Evolutionary conservation across 768 basidiomycete species (phyloP), one percentile per base, ranked within the genome.

Genomic region (Pleurotus citrinopileatus): DNA sequence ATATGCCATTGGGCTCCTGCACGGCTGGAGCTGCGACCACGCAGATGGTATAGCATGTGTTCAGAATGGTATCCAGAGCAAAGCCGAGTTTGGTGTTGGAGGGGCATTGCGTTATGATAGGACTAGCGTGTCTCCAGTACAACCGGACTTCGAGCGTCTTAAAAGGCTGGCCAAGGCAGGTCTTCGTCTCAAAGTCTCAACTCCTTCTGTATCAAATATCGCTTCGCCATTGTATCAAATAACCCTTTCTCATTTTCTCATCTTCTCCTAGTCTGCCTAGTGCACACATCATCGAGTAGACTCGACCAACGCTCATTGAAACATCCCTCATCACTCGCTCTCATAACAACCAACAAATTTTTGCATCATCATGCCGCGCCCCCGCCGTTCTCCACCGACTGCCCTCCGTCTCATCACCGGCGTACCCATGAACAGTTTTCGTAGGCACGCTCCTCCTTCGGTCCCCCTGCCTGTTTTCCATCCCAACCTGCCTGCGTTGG

Each of bases 371-470:
- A 50, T 50, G 48, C 48, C 48, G 26, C 48, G 48, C 12, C 48
- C 48, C 22, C 48, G 48, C 23, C 48, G 48, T n/a, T 19, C 28
- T 8, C 48, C 48, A 34, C 48, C 48, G 4, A 34, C 48, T 25
- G 48, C 48, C 20, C 48, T 50, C n/a, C 48, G 48, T 23, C 48
- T 50, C 29, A 22, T 50, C 23, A 22, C 48, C n/a, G 48, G 48
- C 19, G 48, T 50, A 17, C 48, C 53, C 25, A 32, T 25, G 13
- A 25, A 34, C 12, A 27, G 52, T 27, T 50, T 34, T 20, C 28
- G 32, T 7, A 27, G 48, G 22, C 85, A 89, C 67, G 77, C 72
- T 12, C 73, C 90, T 59, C 89, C 89, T 10, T 78, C 81, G n/a
- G 20, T 84, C 23, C 89, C 89, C 9, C 71, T 72, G 34, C 86